Conservation (phyloP, 495 filamentous ascomycete genomes). For the Sabuloglossum arenarium region DNA sequence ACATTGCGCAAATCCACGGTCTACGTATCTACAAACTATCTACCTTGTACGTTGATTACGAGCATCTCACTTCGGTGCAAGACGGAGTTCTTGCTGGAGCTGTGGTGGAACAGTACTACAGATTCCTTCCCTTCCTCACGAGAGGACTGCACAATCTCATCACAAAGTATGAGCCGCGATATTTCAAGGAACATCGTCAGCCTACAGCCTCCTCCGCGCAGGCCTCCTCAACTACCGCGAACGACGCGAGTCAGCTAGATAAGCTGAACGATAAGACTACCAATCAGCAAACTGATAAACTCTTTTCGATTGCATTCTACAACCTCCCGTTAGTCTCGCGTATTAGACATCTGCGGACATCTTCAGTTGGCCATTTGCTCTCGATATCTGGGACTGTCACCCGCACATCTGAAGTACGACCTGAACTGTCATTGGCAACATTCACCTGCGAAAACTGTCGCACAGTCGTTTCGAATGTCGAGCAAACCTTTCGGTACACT, state of each 20-base stretch:
- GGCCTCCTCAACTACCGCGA: slow-evolving; percentile 44
- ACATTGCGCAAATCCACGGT: slow-evolving; percentile 86
- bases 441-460: slow-evolving; percentile 82
- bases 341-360: slow-evolving; percentile 69
- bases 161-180: slow-evolving; percentile 80
- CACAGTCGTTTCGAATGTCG: slow-evolving; percentile 64
- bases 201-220: slow-evolving; percentile 41
- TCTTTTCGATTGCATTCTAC: slow-evolving; percentile 91
- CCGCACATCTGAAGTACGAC: slow-evolving; percentile 86
- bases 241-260: slow-evolving; percentile 42
- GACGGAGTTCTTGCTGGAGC: slow-evolving; percentile 58
- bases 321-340: slow-evolving; percentile 88
- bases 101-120: slow-evolving; percentile 78
- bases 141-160: slow-evolving; percentile 82
- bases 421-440: slow-evolving; percentile 77
- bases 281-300: slow-evolving; percentile 92
- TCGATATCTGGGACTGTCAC: slow-evolving; percentile 95
- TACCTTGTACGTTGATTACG: slow-evolving; percentile 92
- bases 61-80: slow-evolving; percentile 50
- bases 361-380: slow-evolving; percentile 77
- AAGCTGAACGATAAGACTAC: slow-evolving; percentile 43
- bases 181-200: slow-evolving; percentile 77
- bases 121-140: slow-evolving; percentile 82
- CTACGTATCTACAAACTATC: slow-evolving; percentile 72
- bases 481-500: slow-evolving; percentile 95